These are phyloP conservation scores for Nakazawaea sp. DNA, from an alignment of 805 yeast genomes.

Conservation along the genomic window DNA sequence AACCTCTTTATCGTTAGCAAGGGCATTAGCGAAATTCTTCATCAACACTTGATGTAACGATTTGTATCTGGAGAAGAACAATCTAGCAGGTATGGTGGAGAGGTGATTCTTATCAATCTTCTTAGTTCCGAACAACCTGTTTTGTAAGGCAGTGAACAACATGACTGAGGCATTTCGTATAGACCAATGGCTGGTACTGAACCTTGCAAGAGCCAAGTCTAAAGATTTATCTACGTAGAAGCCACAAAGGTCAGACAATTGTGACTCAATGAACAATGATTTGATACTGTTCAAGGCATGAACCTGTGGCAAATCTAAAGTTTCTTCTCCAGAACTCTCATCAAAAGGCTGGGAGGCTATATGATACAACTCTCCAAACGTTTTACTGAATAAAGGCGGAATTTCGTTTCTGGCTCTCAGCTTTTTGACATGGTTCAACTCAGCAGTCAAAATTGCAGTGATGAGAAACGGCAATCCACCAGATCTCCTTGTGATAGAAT, in stretches of 20 bases:
- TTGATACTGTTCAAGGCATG: conserved; percentile 87
- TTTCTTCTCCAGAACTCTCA: conserved; percentile 39
- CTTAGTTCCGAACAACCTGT: conserved; percentile 66
- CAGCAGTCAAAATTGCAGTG: conserved; percentile 64
- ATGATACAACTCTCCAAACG: conserved; percentile 44
- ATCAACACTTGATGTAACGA: conserved; percentile 45
- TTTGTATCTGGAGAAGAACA: conserved; percentile 64
- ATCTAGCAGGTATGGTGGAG: conserved; percentile 42
- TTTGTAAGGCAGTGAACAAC: conserved; percentile 83
- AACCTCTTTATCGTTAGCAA: conserved; percentile 25
- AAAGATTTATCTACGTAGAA: conserved; percentile 52
- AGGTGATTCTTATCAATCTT: conserved; percentile 30
- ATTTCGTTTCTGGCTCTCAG: conserved; percentile 1
- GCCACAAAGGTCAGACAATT: conserved; percentile 46
- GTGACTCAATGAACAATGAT: conserved; percentile 66
- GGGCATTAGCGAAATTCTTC: conserved; percentile 29
- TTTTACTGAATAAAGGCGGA: conserved; percentile 33
- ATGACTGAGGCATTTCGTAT: conserved; percentile 88
- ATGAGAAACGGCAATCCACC: conserved; percentile 86
- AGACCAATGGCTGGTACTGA: conserved; percentile 72
- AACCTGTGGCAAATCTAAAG: conserved; percentile 80
- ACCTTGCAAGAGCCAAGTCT: conserved; percentile 51
- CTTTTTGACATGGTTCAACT: conserved; percentile 14
- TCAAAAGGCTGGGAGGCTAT: conserved; percentile 49
- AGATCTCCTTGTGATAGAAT: conserved; percentile 79